Conservation (phyloP, 139 green algal species). For the Chlamydomonas sp. region DNA sequence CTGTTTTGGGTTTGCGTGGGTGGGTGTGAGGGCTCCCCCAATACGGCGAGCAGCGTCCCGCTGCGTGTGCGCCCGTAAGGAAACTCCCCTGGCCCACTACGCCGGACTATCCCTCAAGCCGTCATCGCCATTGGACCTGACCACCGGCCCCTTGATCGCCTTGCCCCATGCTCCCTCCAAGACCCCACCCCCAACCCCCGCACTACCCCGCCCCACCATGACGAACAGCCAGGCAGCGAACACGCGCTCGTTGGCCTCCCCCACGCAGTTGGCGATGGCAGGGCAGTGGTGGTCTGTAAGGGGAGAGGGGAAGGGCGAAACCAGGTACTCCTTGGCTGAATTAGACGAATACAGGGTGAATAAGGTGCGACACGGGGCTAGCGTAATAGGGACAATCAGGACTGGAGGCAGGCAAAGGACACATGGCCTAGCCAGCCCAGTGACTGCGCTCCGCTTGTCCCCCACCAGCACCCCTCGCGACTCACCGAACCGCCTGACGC, state of each 20-base stretch:
- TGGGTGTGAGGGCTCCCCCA: neutral
- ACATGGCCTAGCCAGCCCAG: no score
- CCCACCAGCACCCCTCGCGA: no score
- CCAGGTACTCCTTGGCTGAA: no score
- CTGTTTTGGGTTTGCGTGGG: no score
- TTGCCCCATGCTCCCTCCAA: neutral
- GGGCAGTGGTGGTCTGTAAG: slow-evolving; percentile 83
- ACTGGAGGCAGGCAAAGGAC: no score
- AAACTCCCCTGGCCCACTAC: no score
- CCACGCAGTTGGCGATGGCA: slow-evolving; percentile 79
- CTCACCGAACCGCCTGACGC: slow-evolving; percentile 77
- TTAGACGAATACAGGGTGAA: no score
- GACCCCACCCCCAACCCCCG: neutral
- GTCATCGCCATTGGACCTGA: neutral
- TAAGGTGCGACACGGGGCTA: no score
- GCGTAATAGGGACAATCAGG: no score
- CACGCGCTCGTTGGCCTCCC: slow-evolving; percentile 66
- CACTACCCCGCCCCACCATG: slow-evolving; percentile 13
- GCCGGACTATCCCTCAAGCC: no score
- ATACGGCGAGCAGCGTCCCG: neutral
- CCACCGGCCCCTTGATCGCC: neutral
- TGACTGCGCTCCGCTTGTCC: no score
- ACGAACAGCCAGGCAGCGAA: slow-evolving; percentile 44
- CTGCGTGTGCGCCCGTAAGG: no score
- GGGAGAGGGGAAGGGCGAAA: neutral